Conservation (phyloP, 164 flowering plant genomes). For the Umbilicus rupestris region DNA sequence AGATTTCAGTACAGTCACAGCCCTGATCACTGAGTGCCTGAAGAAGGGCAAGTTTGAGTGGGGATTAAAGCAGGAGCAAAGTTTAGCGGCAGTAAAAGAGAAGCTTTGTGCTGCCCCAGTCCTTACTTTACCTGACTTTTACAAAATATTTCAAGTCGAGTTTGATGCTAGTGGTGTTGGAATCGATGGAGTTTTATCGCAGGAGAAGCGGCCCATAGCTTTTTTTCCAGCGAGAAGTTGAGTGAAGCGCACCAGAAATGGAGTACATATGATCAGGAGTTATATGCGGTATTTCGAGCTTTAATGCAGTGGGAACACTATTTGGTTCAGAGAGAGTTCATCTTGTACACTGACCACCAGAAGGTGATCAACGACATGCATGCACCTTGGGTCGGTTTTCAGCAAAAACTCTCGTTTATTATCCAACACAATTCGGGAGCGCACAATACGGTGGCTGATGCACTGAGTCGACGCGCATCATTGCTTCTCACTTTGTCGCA, state of each 20-base stretch:
- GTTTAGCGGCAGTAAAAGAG: no score
- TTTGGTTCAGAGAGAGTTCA: not conserved
- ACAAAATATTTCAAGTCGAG: no score
- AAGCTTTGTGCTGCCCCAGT: no score
- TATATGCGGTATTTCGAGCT: not conserved
- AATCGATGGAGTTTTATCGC: no score
- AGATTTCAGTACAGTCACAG: no score
- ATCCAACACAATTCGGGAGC: slow-evolving; percentile 1
- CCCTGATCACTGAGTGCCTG: no score
- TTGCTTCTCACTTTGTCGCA: not conserved
- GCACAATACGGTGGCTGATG: not conserved
- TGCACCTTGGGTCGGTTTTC: not conserved
- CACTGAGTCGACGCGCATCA: not conserved
- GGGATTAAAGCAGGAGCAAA: no score
- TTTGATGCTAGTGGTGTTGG: no score
- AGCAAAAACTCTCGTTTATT: not conserved
- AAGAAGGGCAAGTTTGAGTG: no score
- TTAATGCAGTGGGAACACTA: slow-evolving; percentile 1
- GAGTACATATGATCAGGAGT: not conserved
- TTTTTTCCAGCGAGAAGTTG: no score
- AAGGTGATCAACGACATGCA: not conserved
- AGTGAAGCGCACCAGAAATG: not conserved
- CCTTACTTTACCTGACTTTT: no score
- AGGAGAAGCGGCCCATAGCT: no score
- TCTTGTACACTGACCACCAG: not conserved